Evolutionary conservation across 306 rosid species (phyloP), one percentile per base, ranked within the genome.

Genomic region (Astragalus membranaceus): DNA sequence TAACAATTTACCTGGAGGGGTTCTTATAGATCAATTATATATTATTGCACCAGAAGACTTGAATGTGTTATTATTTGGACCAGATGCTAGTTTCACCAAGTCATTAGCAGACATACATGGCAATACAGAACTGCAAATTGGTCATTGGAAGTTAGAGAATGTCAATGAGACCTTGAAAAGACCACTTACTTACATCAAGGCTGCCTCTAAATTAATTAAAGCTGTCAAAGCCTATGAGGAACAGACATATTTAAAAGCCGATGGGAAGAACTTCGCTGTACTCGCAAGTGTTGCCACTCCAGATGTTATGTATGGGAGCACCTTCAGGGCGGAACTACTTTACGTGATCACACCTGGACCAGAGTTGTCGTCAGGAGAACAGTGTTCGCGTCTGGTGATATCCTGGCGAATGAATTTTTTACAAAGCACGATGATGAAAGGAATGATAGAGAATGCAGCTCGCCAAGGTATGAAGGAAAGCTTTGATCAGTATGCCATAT

Each of bases 351-450:
- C 94, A 43, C 87, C 97, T 16, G 97, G 96, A 46, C 98, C 97
- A 5, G 97, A 94, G 83, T 87, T 90, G 64, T 82, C 90, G 7
- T 85, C 89, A 0, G 97, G 87, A 66, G 89, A 87, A 67, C 91
- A 79, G 66, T 82, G 91, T 64, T 84, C 97, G 0, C 92, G 87
- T 13, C 57, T 94, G 69, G 92, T 88, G 30, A 80, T 94, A 81
- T 94, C 98, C 9, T 94, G 98, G 98, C 85, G 96, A 49, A 75
- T 75, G 80, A 94, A 90, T 76, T 94, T 94, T 59, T 20, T 90
- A 57, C 98, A 94, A 78, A 88, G 92, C 85, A 94, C 98, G 75
- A 88, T 94, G 98, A 90, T 94, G 97, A 94, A 81, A 69, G 98
- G 97, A 79, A 80, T 90, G 94, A 94, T 94, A 75, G 98, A 94